Evolutionary conservation across 2,329 filamentous ascomycete species (phyloP).

Genomic region (Akanthomyces uredinophilus): DNA sequence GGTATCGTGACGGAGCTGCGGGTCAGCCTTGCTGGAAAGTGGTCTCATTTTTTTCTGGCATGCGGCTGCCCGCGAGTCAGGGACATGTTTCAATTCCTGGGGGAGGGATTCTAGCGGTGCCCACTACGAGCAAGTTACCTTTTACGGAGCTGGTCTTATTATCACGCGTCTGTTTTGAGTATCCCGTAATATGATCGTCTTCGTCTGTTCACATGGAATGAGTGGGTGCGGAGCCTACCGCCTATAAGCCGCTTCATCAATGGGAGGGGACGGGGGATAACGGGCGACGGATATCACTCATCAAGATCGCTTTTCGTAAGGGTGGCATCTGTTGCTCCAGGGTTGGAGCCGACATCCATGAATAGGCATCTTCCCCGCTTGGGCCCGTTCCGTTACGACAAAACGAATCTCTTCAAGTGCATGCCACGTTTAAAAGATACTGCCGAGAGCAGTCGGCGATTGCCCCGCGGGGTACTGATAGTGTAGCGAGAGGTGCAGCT

Average conservation of each 20-base stretch:
- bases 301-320: conserved; percentile 1
- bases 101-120: conserved; percentile 1
- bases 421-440: neutral
- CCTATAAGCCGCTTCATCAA: neutral
- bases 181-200: conserved; percentile 11
- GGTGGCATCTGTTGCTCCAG: neutral
- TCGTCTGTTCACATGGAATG: conserved; percentile 14
- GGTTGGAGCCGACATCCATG: neutral
- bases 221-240: conserved; percentile 7
- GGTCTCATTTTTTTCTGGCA: conserved; percentile 4
- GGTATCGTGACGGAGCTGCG: neutral
- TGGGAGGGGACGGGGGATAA: neutral
- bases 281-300: conserved; percentile 1
- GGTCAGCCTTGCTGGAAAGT: neutral
- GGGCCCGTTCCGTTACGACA: neutral
- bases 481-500: neutral
- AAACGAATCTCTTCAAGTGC: neutral
- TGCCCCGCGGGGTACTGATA: conserved; percentile 2
- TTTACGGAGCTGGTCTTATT: neutral
- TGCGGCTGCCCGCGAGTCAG: conserved; percentile 9
- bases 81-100: conserved; percentile 8
- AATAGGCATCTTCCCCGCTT: neutral
- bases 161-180: conserved; percentile 10
- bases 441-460: neutral
- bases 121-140: neutral